Evolutionary conservation across 2,329 filamentous ascomycete species (phyloP).

Genomic region (Setomelanomma holmii): DNA sequence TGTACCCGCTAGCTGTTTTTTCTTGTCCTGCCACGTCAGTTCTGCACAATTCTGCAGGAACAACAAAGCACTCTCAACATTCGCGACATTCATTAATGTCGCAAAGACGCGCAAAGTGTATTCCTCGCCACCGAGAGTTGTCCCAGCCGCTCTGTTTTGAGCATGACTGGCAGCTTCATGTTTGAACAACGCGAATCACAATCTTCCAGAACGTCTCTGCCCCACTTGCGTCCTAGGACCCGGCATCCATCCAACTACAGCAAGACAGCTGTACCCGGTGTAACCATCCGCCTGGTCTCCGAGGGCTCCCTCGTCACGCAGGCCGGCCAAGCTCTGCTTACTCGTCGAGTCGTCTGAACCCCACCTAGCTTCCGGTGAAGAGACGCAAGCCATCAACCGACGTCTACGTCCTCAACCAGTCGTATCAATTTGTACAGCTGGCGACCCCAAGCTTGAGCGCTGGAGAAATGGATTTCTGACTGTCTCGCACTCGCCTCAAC

Average conservation of each 20-base stretch:
- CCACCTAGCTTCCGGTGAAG: constrained; percentile 35
- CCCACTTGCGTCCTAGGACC: constrained; percentile 14
- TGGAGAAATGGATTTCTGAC: constrained; percentile 8
- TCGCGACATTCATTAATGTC: constrained; percentile 36
- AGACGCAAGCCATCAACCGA: constrained; percentile 25
- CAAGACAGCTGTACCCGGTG: constrained; percentile 44
- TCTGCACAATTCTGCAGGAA: constrained; percentile 50
- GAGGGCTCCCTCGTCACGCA: constrained; percentile 28
- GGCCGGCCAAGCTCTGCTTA: constrained; percentile 28
- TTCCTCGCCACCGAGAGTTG: constrained; percentile 32
- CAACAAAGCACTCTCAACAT: constrained; percentile 37
- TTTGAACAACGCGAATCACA: constrained; percentile 28
- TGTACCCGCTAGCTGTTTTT: constrained; percentile 20
- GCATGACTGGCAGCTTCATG: constrained; percentile 26
- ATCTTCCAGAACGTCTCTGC: constrained; percentile 29
- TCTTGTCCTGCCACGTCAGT: constrained; percentile 44
- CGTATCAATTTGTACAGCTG: constrained; percentile 4
- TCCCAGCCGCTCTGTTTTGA: constrained; percentile 9
- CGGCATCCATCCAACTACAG: constrained; percentile 36
- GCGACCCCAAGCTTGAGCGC: constrained; percentile 7
- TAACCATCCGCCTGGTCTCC: constrained; percentile 34
- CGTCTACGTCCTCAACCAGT: constrained; percentile 12
- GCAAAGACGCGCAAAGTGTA: constrained; percentile 36
- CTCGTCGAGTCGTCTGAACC: constrained; percentile 21
- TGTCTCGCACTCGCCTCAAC: constrained; percentile 1